These are phyloP conservation scores for Ophidiomyces ophidiicola DNA, from an alignment of 2,329 filamentous ascomycete species.

Conservation along the genomic window DNA sequence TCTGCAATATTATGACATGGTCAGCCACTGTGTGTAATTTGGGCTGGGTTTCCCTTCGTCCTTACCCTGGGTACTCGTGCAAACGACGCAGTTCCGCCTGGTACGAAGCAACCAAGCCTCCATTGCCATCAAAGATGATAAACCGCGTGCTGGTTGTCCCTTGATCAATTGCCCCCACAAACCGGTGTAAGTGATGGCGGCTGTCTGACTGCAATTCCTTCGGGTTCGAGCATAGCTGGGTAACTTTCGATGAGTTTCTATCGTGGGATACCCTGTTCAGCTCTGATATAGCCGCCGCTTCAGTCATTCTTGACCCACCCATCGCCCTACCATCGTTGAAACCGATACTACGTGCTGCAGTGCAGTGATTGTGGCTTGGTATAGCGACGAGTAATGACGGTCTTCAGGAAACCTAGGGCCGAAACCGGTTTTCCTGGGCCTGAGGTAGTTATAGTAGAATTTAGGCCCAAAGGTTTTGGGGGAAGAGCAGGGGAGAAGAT, in stretches of 20 bases:
- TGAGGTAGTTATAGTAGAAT: slow-evolving; percentile 4
- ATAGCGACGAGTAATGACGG: not conserved
- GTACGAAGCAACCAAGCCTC: slow-evolving; percentile 67
- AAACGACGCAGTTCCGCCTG: slow-evolving; percentile 79
- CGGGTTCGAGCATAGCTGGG: not conserved
- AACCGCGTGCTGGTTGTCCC: slow-evolving; percentile 84
- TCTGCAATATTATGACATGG: slow-evolving; percentile 34
- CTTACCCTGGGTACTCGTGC: slow-evolving; percentile 74
- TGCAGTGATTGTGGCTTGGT: not conserved
- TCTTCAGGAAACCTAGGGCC: slow-evolving; percentile 5
- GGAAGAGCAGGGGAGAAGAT: slow-evolving; percentile 6
- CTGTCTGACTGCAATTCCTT: not conserved
- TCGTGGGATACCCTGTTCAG: not conserved
- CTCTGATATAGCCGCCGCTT: not conserved
- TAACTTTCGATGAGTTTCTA: slow-evolving; percentile 3
- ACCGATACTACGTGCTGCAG: not conserved
- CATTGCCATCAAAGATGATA: slow-evolving; percentile 72
- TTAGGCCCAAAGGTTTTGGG: slow-evolving; percentile 1
- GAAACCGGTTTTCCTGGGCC: slow-evolving; percentile 3
- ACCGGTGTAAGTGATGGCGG: slow-evolving; percentile 28
- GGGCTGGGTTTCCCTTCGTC: slow-evolving; percentile 18
- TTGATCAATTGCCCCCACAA: slow-evolving; percentile 80
- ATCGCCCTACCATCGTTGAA: not conserved
- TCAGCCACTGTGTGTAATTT: slow-evolving; percentile 1
- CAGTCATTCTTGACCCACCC: slow-evolving; percentile 8